Percentiles rank a stretch among this genome's conserved stretches.
These are phyloP conservation scores for Termitomyces sp. DNA, from an alignment of 768 basidiomycete species.

Conservation along the genomic window DNA sequence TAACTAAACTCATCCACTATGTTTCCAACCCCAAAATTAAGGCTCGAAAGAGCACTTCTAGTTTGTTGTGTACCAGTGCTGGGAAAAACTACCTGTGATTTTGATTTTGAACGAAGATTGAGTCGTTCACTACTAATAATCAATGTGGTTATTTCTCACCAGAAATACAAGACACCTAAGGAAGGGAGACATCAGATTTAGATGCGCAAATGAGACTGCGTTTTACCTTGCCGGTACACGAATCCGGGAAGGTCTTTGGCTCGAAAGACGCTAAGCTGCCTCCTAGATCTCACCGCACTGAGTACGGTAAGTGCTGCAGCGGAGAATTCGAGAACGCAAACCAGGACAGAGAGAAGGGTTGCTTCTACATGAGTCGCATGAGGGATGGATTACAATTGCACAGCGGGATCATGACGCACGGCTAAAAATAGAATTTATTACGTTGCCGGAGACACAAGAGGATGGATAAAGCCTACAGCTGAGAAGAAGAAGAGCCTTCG, in stretches of 20 bases:
- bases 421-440: background rate
- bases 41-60: background rate
- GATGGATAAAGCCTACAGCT: conserved; percentile 1
- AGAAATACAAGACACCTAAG: conserved; percentile 12
- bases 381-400: background rate
- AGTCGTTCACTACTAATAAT: background rate
- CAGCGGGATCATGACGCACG: conserved; percentile 1
- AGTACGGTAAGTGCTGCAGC: conserved; percentile 11
- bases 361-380: conserved; percentile 2
- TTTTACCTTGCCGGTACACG: conserved; percentile 10
- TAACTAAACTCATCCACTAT: conserved; percentile 8
- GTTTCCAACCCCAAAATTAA: conserved; percentile 3
- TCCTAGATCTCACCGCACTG: conserved; percentile 1
- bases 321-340: conserved; percentile 8
- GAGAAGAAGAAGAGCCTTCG: conserved; percentile 8
- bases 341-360: conserved; percentile 12
- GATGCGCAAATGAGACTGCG: background rate
- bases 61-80: background rate
- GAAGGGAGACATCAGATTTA: background rate
- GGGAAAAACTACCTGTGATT: background rate
- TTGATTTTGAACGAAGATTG: conserved; percentile 1
- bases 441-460: background rate
- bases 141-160: background rate
- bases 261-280: background rate
- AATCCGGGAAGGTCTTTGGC: conserved; percentile 1